A percentile compares a stretch with the other conserved stretches of the same genome.
Conservation (phyloP, 2,329 filamentous ascomycete genomes). For the Arthroderma uncinatum region DNA sequence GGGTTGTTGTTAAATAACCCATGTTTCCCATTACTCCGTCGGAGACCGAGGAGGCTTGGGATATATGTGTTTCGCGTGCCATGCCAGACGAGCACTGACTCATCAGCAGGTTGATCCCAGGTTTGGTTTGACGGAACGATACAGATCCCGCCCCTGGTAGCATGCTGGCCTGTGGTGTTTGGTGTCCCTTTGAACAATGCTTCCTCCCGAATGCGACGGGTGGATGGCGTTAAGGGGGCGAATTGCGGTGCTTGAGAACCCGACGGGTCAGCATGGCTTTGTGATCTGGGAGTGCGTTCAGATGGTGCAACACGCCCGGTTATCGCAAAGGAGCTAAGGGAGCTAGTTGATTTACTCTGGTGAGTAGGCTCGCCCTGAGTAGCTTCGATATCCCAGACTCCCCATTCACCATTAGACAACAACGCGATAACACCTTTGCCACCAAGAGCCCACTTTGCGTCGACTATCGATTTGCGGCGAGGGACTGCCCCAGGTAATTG, state of each 20-base stretch:
- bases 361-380: constrained; percentile 27
- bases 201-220: constrained; percentile 36
- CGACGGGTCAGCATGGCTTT: constrained; percentile 18
- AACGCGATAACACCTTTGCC: constrained; percentile 37
- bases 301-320: constrained; percentile 29
- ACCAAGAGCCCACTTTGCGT: constrained; percentile 37
- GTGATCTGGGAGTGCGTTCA: constrained; percentile 10
- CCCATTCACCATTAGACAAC: constrained; percentile 39
- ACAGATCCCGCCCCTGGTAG: constrained; percentile 32
- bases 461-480: constrained; percentile 34
- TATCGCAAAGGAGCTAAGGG: constrained; percentile 33
- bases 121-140: constrained; percentile 30
- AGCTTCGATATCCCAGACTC: constrained; percentile 41
- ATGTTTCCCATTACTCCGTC: constrained; percentile 32
- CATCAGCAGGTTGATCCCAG: constrained; percentile 30
- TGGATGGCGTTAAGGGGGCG: constrained; percentile 40
- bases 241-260: constrained; percentile 28
- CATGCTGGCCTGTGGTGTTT: constrained; percentile 18
- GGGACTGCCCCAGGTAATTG: constrained; percentile 21
- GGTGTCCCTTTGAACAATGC: constrained; percentile 32
- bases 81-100: constrained; percentile 36
- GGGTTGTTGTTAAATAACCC: constrained; percentile 31
- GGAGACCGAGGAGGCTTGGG: constrained; percentile 34
- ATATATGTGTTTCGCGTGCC: constrained; percentile 33
- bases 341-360: constrained; percentile 31